A percentile compares a stretch with the other conserved stretches of the same genome.
phyloP scores from a whole-genome alignment of 83 land plant genomes.

The Thuja plicata region DNA sequence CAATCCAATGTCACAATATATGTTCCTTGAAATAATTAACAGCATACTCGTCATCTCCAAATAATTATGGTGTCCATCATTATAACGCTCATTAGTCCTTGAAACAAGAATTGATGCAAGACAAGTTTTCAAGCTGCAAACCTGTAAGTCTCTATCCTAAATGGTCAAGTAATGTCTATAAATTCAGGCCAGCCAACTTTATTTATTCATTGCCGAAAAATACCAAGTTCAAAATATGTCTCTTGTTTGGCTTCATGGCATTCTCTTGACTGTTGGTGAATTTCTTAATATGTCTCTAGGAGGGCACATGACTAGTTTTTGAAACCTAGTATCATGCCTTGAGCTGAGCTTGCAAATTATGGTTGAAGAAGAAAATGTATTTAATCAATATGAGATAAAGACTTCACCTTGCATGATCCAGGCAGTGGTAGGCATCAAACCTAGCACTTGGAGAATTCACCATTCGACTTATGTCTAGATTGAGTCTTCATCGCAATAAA shows the following conservation, averaged over 20 bases:
- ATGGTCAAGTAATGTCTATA: background rate
- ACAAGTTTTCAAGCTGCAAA: background rate
- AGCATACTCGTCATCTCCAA: background rate
- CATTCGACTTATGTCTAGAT: too few relatives aligned
- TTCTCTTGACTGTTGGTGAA: background rate
- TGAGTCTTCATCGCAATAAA: too few relatives aligned
- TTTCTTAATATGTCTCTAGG: background rate
- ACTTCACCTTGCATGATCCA: too few relatives aligned
- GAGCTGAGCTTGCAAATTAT: background rate
- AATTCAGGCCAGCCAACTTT: background rate
- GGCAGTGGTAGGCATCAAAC: too few relatives aligned
- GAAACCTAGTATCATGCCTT: background rate
- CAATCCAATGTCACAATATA: background rate
- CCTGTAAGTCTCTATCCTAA: background rate
- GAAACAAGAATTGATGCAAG: background rate
- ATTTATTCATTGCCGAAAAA: too few relatives aligned
- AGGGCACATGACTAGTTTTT: background rate
- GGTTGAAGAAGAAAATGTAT: background rate
- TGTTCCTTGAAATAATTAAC: background rate
- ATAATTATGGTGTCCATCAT: background rate
- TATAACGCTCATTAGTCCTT: background rate
- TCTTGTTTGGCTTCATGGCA: background rate
- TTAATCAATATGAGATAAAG: too few relatives aligned
- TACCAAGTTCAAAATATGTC: background rate
- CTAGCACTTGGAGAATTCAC: too few relatives aligned